Percentiles rank a stretch among this genome's conserved stretches.
Evolutionary conservation across 169 alveolate species (phyloP).

Genomic region (Cryptosporidium xiaoi): DNA sequence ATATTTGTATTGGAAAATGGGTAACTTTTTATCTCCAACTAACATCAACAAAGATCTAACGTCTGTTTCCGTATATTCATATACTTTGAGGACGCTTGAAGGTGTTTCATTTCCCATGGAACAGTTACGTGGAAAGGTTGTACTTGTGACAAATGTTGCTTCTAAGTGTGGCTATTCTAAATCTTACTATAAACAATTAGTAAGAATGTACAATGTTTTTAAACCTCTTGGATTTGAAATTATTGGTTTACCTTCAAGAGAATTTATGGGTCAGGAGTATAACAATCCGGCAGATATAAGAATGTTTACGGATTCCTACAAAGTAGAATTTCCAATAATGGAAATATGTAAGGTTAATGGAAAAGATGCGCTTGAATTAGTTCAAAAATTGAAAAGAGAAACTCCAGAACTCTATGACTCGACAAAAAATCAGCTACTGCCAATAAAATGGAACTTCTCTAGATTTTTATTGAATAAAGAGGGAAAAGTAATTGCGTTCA

Average conservation of each 20-base stretch:
- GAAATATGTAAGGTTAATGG: constrained; percentile 66
- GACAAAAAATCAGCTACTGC: neutral
- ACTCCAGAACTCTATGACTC: constrained; percentile 57
- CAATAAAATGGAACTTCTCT: constrained; percentile 67
- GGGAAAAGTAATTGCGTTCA: constrained; percentile 61
- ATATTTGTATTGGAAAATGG: constrained; percentile 9
- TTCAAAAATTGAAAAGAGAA: constrained; percentile 40
- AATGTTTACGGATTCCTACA: constrained; percentile 24
- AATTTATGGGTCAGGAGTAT: constrained; percentile 62
- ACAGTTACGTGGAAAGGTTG: constrained; percentile 38
- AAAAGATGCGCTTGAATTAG: constrained; percentile 44
- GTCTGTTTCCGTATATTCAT: constrained; percentile 15
- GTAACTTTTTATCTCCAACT: constrained; percentile 46
- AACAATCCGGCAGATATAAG: constrained; percentile 45
- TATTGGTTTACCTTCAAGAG: constrained; percentile 60
- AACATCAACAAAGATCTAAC: constrained; percentile 4
- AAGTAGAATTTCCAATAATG: constrained; percentile 53
- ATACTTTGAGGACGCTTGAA: constrained; percentile 44
- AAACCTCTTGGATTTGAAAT: constrained; percentile 64
- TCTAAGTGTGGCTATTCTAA: constrained; percentile 69
- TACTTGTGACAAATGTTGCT: constrained; percentile 66
- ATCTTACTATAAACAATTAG: constrained; percentile 45
- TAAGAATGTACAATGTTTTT: constrained; percentile 61
- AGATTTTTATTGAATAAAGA: constrained; percentile 20
- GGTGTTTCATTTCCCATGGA: constrained; percentile 46